phyloP scores from a whole-genome alignment of 2,329 filamentous ascomycete species.

The Aspergillus sp. region DNA sequence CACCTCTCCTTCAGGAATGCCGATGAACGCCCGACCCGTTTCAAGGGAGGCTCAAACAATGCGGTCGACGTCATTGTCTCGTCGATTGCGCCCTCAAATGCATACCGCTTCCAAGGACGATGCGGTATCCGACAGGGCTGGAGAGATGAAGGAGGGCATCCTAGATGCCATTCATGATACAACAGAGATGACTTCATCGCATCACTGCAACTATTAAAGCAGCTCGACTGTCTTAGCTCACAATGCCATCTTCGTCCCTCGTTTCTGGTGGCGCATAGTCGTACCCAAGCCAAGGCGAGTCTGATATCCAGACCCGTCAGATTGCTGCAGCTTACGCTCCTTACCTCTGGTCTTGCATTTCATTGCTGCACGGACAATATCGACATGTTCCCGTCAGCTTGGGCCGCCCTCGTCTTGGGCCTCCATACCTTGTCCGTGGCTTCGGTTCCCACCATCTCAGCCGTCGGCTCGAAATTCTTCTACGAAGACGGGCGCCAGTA shows the following conservation, averaged over 20 bases:
- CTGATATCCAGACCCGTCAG: too few relatives aligned
- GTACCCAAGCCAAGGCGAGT: background rate
- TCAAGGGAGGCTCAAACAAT: conserved; percentile 3
- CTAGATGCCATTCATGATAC: conserved; percentile 1
- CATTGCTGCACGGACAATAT: too few relatives aligned
- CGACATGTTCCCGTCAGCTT: too few relatives aligned
- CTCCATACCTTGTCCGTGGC: conserved; percentile 11
- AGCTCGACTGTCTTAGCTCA: background rate
- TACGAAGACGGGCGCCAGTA: conserved; percentile 76
- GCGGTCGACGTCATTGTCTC: conserved; percentile 12
- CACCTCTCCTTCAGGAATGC: background rate
- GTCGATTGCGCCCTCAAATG: background rate
- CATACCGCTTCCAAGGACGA: conserved; percentile 7
- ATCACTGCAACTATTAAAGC: background rate
- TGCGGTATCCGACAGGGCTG: conserved; percentile 10
- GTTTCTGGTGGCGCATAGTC: background rate
- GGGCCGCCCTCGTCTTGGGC: background rate
- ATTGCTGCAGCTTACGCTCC: too few relatives aligned
- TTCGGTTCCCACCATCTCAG: conserved; percentile 56
- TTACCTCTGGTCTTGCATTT: too few relatives aligned
- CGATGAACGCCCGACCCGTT: background rate
- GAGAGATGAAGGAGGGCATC: conserved; percentile 1
- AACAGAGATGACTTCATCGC: background rate
- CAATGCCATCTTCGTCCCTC: too few relatives aligned
- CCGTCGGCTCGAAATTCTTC: conserved; percentile 81